Percentiles rank a stretch among this genome's conserved stretches.
Conservation (phyloP, 306 rosid genomes). For the Vigna angularis region DNA sequence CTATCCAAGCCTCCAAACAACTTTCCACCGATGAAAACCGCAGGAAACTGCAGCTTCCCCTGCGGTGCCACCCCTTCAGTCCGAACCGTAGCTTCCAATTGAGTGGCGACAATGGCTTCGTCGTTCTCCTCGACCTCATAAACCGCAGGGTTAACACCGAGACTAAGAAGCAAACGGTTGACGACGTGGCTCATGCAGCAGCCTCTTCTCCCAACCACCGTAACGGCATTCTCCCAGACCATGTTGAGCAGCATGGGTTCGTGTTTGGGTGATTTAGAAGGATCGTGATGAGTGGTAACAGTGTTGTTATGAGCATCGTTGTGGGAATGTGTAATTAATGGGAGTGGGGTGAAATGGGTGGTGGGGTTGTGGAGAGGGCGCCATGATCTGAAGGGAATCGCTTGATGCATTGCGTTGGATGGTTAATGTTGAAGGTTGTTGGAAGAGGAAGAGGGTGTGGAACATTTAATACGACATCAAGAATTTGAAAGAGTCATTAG, state of each 20-base stretch:
- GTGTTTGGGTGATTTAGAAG: neutral
- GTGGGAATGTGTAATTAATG: constrained; percentile 26
- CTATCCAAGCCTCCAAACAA: constrained; percentile 73
- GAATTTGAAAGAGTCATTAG: constrained; percentile 36
- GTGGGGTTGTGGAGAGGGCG: constrained; percentile 42
- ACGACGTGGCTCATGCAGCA: constrained; percentile 80
- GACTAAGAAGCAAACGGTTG: constrained; percentile 58
- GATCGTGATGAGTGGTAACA: neutral
- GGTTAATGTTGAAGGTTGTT: neutral
- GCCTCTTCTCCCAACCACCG: constrained; percentile 56
- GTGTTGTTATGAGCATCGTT: neutral
- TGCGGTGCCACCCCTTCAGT: neutral
- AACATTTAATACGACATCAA: neutral
- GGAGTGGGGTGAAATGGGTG: constrained; percentile 36
- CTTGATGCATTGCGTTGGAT: constrained; percentile 61
- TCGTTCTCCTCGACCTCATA: constrained; percentile 66
- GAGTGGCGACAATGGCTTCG: constrained; percentile 38
- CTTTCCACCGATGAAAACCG: constrained; percentile 62
- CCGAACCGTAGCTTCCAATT: constrained; percentile 38
- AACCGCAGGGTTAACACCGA: constrained; percentile 63
- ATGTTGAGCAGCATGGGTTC: constrained; percentile 13
- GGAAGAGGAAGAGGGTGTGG: neutral
- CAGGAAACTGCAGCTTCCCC: constrained; percentile 56
- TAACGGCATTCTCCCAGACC: constrained; percentile 64
- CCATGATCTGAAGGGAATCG: constrained; percentile 76